Base-by-base conservation (phyloP, 1,139 yeast species). In the Candida sp. region DNA sequence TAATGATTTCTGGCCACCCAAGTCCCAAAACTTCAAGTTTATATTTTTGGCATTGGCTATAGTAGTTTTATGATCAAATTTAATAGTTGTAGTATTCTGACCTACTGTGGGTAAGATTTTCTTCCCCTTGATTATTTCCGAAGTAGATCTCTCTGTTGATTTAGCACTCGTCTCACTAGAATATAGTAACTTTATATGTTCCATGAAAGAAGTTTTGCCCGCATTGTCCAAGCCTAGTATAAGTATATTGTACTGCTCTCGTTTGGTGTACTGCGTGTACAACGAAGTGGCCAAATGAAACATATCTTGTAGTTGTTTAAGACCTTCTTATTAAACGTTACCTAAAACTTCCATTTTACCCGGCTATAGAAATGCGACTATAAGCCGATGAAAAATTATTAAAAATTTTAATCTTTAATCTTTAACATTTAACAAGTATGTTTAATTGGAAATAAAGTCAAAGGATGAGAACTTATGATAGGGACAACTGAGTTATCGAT, bases 181-280 rank as follows among this genome's bases (percentile, higher is more conserved):
- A 47, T 71, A 73, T 33, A 72, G 57, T 38, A 73, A 59, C 56
- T 73, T 73, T 38, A 71, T 48, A 50, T 73, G 77, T 52, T 73
- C 79, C 34, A 73, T 56, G 49, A 73, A 73, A 7, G 79, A 70
- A 15, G 98, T 91, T 61, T 93, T 93, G 3, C 99, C 99, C 0
- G 98, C 97, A 69, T 91, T 90, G 63, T 93, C 98, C 38, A 93
- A 76, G 15, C 99, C 99, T 27, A 93, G 70, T 35, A 93, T 87
- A 36, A 93, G 73, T 4, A 93, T 79, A 48, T 73, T 73, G 53
- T 73, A 73, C 57, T 73, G 77, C 49, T 73, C 79, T 44, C 77
- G 60, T 53, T 71, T 69, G 47, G 77, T 71, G 53, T 72, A 73
- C 52, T 73, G 77, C 4, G 77, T 69, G 51, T 73, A 73, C 40